phyloP scores from a whole-genome alignment of 352 stramenopile species.

The Pythium graminicola region DNA sequence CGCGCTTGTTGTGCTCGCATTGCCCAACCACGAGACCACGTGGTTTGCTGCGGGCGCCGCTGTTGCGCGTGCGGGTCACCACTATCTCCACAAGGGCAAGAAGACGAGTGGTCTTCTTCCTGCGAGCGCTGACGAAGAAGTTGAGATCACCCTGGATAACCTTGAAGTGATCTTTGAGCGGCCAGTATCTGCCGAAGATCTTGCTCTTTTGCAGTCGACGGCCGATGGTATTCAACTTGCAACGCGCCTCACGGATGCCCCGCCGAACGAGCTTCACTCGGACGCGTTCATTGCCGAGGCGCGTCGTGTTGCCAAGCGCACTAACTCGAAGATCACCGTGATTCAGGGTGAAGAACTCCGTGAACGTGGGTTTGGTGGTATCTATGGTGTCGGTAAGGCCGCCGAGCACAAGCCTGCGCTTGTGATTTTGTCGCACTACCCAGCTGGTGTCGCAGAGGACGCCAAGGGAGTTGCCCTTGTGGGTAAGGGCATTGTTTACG shows the following conservation, averaged over 20 bases:
- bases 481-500: slow-evolving; percentile 96
- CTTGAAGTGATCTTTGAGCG: slow-evolving; percentile 50
- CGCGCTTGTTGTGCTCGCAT: slow-evolving; percentile 48
- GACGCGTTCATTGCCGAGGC: slow-evolving; percentile 84
- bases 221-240: slow-evolving; percentile 82
- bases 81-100: slow-evolving; percentile 51
- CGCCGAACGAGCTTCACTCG: slow-evolving; percentile 88
- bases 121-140: slow-evolving; percentile 17
- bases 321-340: slow-evolving; percentile 56
- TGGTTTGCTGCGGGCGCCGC: slow-evolving; percentile 52
- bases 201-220: slow-evolving; percentile 46
- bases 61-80: slow-evolving; percentile 39
- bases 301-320: slow-evolving; percentile 46
- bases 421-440: slow-evolving; percentile 86
- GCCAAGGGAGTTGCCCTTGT: slow-evolving; percentile 75
- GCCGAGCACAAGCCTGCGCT: slow-evolving; percentile 84
- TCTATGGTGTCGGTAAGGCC: slow-evolving; percentile 91
- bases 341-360: slow-evolving; percentile 89
- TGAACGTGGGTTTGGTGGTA: slow-evolving; percentile 86
- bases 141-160: slow-evolving; percentile 30
- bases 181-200: slow-evolving; percentile 23
- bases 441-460: slow-evolving; percentile 21
- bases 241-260: slow-evolving; percentile 84
- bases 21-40: slow-evolving; percentile 45
- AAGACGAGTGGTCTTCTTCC: slow-evolving; percentile 30